Conservation (phyloP, 2,329 filamentous ascomycete species). For the Colletotrichum cuscutae region DNA sequence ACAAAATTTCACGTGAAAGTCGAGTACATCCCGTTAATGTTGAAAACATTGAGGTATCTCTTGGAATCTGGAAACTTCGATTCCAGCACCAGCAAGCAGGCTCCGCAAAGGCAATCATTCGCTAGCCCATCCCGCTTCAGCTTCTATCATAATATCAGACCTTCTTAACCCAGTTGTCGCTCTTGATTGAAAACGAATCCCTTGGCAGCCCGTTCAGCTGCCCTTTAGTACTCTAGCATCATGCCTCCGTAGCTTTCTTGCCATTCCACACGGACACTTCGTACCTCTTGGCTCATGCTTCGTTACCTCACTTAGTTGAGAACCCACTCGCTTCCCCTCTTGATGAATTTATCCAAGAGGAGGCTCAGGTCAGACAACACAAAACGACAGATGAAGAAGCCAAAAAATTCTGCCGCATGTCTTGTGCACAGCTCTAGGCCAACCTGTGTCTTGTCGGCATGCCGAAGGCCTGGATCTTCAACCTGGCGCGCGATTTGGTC, state of each 20-base stretch:
- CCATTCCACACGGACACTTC: neutral
- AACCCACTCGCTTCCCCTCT: slow-evolving; percentile 96
- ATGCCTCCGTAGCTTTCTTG: neutral
- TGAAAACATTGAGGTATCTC: neutral
- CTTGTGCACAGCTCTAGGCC: slow-evolving; percentile 92
- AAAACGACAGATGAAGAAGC: slow-evolving; percentile 95
- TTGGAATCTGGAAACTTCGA: neutral
- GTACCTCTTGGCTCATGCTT: neutral
- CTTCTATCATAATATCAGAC: neutral
- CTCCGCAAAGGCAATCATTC: neutral
- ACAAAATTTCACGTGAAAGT: neutral
- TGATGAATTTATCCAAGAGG: slow-evolving; percentile 96
- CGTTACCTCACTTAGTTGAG: slow-evolving; percentile 45
- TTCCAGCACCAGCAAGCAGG: neutral
- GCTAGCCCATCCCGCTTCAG: neutral
- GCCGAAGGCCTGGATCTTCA: slow-evolving; percentile 90
- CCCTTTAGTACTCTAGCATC: neutral
- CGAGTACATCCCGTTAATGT: neutral
- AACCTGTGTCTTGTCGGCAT: slow-evolving; percentile 93
- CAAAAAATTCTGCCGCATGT: slow-evolving; percentile 97
- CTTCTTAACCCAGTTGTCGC: neutral
- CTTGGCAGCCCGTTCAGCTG: neutral
- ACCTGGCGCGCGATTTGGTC: slow-evolving; percentile 97
- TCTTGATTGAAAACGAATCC: neutral
- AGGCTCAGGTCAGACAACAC: slow-evolving; percentile 86